A percentile compares a stretch with the other conserved stretches of the same genome.
Conservation (phyloP, 441 rosid genomes). For the Erodium moschatum region DNA sequence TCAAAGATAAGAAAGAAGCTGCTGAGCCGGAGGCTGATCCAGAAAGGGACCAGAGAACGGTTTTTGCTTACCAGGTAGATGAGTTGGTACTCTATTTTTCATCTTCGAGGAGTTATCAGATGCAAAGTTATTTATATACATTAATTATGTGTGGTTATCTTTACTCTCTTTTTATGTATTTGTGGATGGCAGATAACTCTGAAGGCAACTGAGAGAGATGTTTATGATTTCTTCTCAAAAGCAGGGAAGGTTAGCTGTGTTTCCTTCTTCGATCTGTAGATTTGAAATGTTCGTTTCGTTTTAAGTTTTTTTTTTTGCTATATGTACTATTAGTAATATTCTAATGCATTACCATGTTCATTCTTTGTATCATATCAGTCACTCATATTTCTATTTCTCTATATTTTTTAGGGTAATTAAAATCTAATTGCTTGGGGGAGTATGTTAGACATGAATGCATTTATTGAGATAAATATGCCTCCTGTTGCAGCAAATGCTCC, state of each 20-base stretch:
- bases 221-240: slow-evolving; percentile 83
- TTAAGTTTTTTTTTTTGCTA: not conserved
- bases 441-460: slow-evolving; percentile 20
- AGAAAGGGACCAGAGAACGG: slow-evolving; percentile 92
- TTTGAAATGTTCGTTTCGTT: not conserved
- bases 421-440: slow-evolving; percentile 10
- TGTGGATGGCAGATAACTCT: slow-evolving; percentile 66
- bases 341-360: not conserved
- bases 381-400: not conserved
- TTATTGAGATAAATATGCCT: slow-evolving; percentile 23
- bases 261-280: not conserved
- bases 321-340: not conserved
- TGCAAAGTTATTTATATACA: not conserved
- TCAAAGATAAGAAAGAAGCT: slow-evolving; percentile 65
- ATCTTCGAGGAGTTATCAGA: slow-evolving; percentile 8
- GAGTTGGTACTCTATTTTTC: slow-evolving; percentile 20
- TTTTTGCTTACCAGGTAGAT: slow-evolving; percentile 85
- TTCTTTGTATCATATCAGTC: not conserved
- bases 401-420: not conserved
- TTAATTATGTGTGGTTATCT: not conserved
- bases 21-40: slow-evolving; percentile 87
- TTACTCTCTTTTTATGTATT: slow-evolving; percentile 12
- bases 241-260: slow-evolving; percentile 72
- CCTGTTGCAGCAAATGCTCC: slow-evolving; percentile 23
- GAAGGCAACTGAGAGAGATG: slow-evolving; percentile 85